Evolutionary conservation across 306 rosid species (phyloP).

Genomic region (Clitoria ternatea): DNA sequence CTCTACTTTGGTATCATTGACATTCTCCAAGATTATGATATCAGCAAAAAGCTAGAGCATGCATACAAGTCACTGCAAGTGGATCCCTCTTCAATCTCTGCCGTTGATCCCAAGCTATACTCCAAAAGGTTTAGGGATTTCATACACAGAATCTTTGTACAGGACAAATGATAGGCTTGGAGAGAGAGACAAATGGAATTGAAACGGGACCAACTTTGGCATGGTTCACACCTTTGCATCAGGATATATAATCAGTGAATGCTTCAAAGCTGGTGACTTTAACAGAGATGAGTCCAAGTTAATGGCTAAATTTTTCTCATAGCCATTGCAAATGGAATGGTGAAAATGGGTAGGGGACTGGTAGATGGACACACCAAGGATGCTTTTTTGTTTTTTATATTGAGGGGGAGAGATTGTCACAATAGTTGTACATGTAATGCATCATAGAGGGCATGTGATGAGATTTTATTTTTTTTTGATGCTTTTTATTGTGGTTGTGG

Average conservation of each 20-base stretch:
- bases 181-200: slow-evolving; percentile 14
- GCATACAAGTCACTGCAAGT: slow-evolving; percentile 59
- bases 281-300: not conserved
- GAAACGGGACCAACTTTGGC: slow-evolving; percentile 20
- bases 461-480: slow-evolving; percentile 14
- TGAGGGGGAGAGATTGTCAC: slow-evolving; percentile 16
- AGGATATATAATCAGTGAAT: slow-evolving; percentile 16
- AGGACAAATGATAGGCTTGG: slow-evolving; percentile 35
- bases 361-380: not conserved
- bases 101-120: slow-evolving; percentile 58
- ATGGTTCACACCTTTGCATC: slow-evolving; percentile 17
- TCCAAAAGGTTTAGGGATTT: slow-evolving; percentile 51
- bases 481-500: slow-evolving; percentile 24
- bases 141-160: slow-evolving; percentile 55
- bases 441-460: slow-evolving; percentile 33
- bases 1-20: slow-evolving; percentile 62
- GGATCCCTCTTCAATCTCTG: slow-evolving; percentile 55
- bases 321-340: slow-evolving; percentile 27
- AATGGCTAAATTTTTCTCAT: slow-evolving; percentile 39
- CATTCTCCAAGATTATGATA: slow-evolving; percentile 60
- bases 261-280: slow-evolving; percentile 21
- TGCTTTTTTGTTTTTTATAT: slow-evolving; percentile 10
- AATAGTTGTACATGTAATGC: slow-evolving; percentile 28
- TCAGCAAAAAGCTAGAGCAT: slow-evolving; percentile 59
- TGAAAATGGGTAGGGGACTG: not conserved